Evolutionary conservation across 805 yeast species (phyloP), one percentile per base, ranked within the genome.

Genomic region (Metschnikowia hibisci): DNA sequence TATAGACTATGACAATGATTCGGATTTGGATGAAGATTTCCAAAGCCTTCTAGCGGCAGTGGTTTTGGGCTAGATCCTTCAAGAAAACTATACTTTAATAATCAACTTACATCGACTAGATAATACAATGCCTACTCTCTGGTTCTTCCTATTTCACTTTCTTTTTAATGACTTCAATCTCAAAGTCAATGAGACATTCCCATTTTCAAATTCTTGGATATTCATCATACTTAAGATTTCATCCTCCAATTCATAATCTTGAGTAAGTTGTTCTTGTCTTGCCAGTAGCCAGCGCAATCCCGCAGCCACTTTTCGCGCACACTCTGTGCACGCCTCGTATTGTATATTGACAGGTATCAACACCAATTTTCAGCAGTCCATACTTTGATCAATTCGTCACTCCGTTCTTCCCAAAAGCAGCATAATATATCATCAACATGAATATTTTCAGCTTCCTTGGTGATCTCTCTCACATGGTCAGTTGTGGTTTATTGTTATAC

Each of bases 381-480:
- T 29, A 18, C 28, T 8, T 18, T 23, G 13, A 39, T 13, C 30
- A 40, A 13, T 15, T 18, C 23, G n/a, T 15, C 13, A 6, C 23
- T 6, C n/a, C n/a, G n/a, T n/a, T n/a, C n/a, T n/a, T n/a, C 9
- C 41, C 32, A 13, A 14, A 23, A 14, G 15, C 20, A 27, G 4
- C 14, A 10, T 15, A 16, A 16, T 22, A 13, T 22, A 11, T 12
- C 31, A 6, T n/a, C 30, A 27, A 34, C 49, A 70, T 71, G 76
- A 71, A 69, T 47, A 60, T 70, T 41, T 71, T 71, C 51, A 60
- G 73, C 27, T 57, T 71, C 39, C 44, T 63, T 28, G 95, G 91
- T 23, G 99, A 93, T 59, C 57, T 87, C 43, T 79, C 93, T 36
- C 99, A 93, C 61, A 67, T 87, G 62, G 80, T 84, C 13, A 82